A percentile compares a stretch with the other conserved stretches of the same genome.
Conservation (phyloP, 2,329 filamentous ascomycete genomes). For the Scytalidium sp. region DNA sequence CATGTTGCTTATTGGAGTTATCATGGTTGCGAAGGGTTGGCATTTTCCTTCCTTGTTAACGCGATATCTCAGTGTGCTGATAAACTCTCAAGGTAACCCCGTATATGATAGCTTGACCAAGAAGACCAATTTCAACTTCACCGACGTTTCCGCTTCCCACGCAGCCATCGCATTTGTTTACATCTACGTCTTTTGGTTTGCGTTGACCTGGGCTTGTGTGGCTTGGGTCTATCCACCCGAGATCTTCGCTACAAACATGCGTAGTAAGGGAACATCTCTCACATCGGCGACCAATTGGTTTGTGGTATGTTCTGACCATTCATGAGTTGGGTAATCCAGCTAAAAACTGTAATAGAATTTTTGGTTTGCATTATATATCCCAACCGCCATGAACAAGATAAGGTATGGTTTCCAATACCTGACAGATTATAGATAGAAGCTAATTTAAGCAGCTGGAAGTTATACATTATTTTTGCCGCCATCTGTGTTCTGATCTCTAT, state of each 20-base stretch:
- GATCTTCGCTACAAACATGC: conserved; percentile 19
- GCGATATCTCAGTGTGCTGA: not conserved
- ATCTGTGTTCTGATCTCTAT: conserved; percentile 20
- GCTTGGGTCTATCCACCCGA: conserved; percentile 23
- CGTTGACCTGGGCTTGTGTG: conserved; percentile 25
- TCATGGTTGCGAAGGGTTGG: conserved; percentile 24
- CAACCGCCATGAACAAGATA: conserved; percentile 20
- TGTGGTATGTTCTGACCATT: conserved; percentile 16
- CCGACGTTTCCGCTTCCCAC: conserved; percentile 12
- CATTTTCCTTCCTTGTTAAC: not conserved
- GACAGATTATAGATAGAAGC: not conserved
- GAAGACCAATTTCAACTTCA: conserved; percentile 22
- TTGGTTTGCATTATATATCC: conserved; percentile 24
- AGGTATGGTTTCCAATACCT: conserved; percentile 14
- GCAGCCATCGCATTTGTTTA: conserved; percentile 27
- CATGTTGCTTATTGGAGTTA: conserved; percentile 25
- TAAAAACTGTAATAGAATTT: conserved; percentile 15
- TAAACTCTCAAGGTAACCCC: conserved; percentile 9
- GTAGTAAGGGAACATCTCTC: conserved; percentile 19
- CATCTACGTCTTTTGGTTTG: conserved; percentile 26
- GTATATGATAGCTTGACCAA: conserved; percentile 18
- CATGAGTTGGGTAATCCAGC: not conserved
- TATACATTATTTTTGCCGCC: conserved; percentile 23
- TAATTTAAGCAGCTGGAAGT: conserved; percentile 16
- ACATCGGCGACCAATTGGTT: conserved; percentile 25